Percentiles rank a stretch among this genome's conserved stretches.
phyloP scores from a whole-genome alignment of 208 protist species.

The Leishmania aethiopica region DNA sequence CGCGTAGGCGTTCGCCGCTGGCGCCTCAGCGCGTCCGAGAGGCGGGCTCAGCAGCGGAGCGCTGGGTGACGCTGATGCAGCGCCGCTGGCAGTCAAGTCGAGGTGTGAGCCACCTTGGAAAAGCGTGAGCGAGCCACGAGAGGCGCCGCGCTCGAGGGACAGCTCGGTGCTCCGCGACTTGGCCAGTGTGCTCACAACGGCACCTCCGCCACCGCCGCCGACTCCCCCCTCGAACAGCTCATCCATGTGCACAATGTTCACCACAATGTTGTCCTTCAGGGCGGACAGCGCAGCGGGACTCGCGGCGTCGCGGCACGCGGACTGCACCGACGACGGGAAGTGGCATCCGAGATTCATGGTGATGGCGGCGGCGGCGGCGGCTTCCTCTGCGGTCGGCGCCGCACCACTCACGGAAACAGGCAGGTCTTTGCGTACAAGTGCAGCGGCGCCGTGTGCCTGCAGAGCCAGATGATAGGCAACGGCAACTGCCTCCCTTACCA shows the following conservation, averaged over 20 bases:
- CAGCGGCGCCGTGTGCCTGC: constrained; percentile 19
- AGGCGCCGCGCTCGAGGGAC: background rate
- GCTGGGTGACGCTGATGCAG: background rate
- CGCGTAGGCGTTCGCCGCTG: constrained; percentile 14
- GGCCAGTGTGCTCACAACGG: constrained; percentile 12
- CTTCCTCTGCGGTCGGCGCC: background rate
- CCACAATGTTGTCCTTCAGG: constrained; percentile 28
- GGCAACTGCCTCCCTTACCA: constrained; percentile 18
- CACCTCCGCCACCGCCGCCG: background rate
- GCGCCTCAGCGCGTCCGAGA: background rate
- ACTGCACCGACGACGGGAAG: constrained; percentile 15
- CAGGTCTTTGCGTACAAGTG: background rate
- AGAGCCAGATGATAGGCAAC: constrained; percentile 31
- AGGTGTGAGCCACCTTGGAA: constrained; percentile 6
- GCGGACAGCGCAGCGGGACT: constrained; percentile 8
- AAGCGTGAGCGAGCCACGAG: constrained; percentile 6
- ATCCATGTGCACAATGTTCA: constrained; percentile 34
- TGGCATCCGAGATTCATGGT: constrained; percentile 27
- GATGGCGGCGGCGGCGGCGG: constrained; percentile 3
- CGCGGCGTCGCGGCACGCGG: constrained; percentile 11
- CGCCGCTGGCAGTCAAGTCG: constrained; percentile 7
- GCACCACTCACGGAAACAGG: background rate
- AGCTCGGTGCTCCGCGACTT: constrained; percentile 20
- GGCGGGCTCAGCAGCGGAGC: background rate
- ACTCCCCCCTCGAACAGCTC: constrained; percentile 20